Evolutionary conservation across 2,329 filamentous ascomycete genomes (phyloP).

Genomic region (Penicillium sp.): DNA sequence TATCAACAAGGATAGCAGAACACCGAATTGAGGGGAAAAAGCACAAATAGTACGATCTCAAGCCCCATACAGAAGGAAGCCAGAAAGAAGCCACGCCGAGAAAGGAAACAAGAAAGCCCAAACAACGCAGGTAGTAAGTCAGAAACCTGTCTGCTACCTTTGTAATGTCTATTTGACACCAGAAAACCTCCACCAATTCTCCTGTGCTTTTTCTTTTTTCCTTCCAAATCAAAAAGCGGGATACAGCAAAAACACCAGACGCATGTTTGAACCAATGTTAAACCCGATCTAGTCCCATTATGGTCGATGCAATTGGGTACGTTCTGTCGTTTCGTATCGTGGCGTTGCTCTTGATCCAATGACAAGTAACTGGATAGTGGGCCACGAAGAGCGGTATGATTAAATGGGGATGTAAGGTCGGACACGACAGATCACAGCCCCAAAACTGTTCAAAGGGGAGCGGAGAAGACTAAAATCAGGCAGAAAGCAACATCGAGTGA

Average conservation of each 20-base stretch:
- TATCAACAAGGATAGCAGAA: conserved; percentile 32
- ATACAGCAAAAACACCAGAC: not conserved
- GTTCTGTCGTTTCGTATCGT: not conserved
- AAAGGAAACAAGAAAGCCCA: conserved; percentile 8
- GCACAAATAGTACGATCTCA: conserved; percentile 17
- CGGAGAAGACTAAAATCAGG: not conserved
- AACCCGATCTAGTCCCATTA: not conserved
- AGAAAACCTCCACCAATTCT: conserved; percentile 9
- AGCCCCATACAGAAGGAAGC: conserved; percentile 10
- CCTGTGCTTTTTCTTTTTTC: conserved; percentile 1
- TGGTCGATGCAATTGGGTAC: not conserved
- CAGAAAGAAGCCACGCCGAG: conserved; percentile 3
- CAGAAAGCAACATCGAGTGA: conserved; percentile 18
- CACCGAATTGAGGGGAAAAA: conserved; percentile 14
- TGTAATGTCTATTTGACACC: conserved; percentile 26
- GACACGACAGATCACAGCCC: not conserved
- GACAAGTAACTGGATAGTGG: too few relatives aligned
- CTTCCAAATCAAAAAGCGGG: not conserved
- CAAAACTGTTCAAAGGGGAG: not conserved
- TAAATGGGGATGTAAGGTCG: not conserved
- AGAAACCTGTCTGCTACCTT: conserved; percentile 19
- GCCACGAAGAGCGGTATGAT: not conserved
- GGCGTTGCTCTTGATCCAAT: too few relatives aligned
- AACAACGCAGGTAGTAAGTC: not conserved
- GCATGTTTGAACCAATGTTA: not conserved